Evolutionary conservation across 495 filamentous ascomycete genomes (phyloP), one percentile per base, ranked within the genome.

Genomic region (Xylaria intraflava): DNA sequence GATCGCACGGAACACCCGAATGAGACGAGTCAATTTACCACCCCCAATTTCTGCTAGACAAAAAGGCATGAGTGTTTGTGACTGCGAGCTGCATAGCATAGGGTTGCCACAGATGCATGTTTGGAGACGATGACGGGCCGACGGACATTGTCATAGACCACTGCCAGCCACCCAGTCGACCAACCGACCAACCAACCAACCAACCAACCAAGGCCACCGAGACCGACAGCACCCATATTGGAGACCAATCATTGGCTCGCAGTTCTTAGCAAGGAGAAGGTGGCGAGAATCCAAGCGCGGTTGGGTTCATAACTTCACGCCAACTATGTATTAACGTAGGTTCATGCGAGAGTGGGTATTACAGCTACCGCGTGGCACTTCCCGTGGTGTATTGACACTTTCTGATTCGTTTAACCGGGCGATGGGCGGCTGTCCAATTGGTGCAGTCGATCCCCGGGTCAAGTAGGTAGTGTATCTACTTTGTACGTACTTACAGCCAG

Each of bases 341-440:
- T 2, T 43, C 22, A 49, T 38, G 29, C 27, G 27, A 23, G 31
- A 53, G 47, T 54, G 26, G 46, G 49, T 55, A 16, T 35, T 51
- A 52, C 47, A 57, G 48, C 56, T 55, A 46, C n/a, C n/a, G n/a
- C 12, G 12, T 16, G 35, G 35, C 17, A 2, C 35, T 11, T 38
- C 72, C 65, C 73, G 72, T 75, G 73, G 70, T 46, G 58, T 51
- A 38, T 65, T 61, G 46, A 62, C 60, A 65, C 46, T 55, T 56
- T 70, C 64, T 62, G 54, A 76, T 76, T 76, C 71, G 73, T 65
- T 69, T 60, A 53, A 23, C 44, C 31, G n/a, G 19, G 33, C n/a
- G 19, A 42, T 5, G 44, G 26, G 30, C 29, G 30, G 38, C 31
- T n/a, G 27, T 35, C 44, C 52, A 49, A 42, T 42, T 43, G 38